Evolutionary conservation across 2,329 filamentous ascomycete species (phyloP).

Genomic region (Alternaria longipes): DNA sequence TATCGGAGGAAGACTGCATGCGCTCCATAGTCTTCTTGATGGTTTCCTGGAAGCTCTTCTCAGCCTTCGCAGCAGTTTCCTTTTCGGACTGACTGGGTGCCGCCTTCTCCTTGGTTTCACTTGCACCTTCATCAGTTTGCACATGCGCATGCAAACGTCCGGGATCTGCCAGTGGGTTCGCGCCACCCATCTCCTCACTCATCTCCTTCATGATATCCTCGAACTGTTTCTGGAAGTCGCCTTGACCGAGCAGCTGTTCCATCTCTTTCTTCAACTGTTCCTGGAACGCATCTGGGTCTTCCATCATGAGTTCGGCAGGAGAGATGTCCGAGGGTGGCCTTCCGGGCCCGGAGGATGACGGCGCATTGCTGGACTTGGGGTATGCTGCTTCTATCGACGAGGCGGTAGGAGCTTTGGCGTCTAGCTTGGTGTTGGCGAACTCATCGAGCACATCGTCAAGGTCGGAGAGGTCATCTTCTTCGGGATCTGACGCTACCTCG

Average conservation of each 20-base stretch:
- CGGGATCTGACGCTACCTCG: slow-evolving; percentile 77
- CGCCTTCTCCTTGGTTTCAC: slow-evolving; percentile 19
- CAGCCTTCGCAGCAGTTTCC: slow-evolving; percentile 53
- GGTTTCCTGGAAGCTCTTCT: slow-evolving; percentile 86
- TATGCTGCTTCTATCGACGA: slow-evolving; percentile 43
- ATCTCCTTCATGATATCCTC: slow-evolving; percentile 79
- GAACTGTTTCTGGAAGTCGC: slow-evolving; percentile 80
- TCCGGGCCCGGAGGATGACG: slow-evolving; percentile 52
- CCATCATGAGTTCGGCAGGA: slow-evolving; percentile 41
- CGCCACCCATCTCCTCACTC: slow-evolving; percentile 53
- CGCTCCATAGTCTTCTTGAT: slow-evolving; percentile 95
- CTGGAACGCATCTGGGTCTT: slow-evolving; percentile 74
- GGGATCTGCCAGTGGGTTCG: slow-evolving; percentile 27
- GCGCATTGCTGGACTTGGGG: slow-evolving; percentile 41
- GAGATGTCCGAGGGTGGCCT: slow-evolving; percentile 45
- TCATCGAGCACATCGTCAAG: slow-evolving; percentile 95
- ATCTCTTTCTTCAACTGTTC: slow-evolving; percentile 90
- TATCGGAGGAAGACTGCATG: slow-evolving; percentile 88
- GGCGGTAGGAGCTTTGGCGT: slow-evolving; percentile 54
- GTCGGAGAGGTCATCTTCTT: slow-evolving; percentile 92
- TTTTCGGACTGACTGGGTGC: slow-evolving; percentile 11
- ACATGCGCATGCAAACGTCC: slow-evolving; percentile 38
- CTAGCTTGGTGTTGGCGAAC: slow-evolving; percentile 74
- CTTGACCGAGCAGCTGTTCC: slow-evolving; percentile 79
- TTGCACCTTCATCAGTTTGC: slow-evolving; percentile 18